phyloP scores from a whole-genome alignment of 805 yeast genomes.

The Debaryomyces hansenii region DNA sequence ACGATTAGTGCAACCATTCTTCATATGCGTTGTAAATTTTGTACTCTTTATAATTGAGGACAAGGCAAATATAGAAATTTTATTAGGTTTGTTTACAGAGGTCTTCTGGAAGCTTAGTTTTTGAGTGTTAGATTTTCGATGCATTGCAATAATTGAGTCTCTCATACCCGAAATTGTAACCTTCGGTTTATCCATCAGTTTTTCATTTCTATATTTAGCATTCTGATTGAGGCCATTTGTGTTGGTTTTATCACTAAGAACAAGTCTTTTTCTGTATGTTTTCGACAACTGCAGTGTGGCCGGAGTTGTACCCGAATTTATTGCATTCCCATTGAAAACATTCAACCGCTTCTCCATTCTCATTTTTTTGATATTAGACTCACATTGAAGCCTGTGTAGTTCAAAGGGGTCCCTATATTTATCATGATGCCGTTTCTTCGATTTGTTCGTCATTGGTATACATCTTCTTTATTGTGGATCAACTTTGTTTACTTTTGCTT shows the following conservation, averaged over 20 bases:
- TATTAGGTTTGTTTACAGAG: background rate
- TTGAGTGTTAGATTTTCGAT: background rate
- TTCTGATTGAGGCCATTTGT: background rate
- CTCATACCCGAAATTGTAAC: background rate
- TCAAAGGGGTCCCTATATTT: slow-evolving; percentile 9
- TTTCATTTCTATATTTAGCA: background rate
- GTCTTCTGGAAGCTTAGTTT: background rate
- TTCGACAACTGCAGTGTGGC: background rate
- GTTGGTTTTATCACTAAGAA: background rate
- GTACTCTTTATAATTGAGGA: slow-evolving; percentile 2
- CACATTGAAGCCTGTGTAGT: slow-evolving; percentile 4
- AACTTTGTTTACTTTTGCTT: background rate
- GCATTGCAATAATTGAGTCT: background rate
- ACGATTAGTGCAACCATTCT: background rate
- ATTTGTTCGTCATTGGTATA: background rate
- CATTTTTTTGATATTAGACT: slow-evolving; percentile 9
- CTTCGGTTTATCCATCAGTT: background rate
- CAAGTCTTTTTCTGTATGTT: background rate
- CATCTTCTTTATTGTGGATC: background rate
- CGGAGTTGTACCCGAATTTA: background rate
- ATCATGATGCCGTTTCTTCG: background rate
- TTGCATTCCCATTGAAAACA: slow-evolving; percentile 1
- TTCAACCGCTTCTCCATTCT: slow-evolving; percentile 4
- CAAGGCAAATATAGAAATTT: slow-evolving; percentile 1
- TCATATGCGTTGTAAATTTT: background rate